Conservation (phyloP, 192 early-diverging fungal species). For the Backusella macrospora region DNA sequence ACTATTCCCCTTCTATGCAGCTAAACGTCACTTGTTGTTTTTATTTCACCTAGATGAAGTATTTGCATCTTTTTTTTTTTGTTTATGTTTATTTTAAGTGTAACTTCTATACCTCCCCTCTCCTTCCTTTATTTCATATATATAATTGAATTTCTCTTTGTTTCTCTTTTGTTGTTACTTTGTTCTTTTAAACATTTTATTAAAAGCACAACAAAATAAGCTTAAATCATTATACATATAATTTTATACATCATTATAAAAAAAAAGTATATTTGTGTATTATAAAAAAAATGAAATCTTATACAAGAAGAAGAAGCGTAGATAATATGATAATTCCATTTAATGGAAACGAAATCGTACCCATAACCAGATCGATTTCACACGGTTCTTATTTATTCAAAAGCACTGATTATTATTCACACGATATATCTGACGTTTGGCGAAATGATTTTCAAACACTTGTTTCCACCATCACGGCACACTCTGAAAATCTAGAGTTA, state of each 20-base stretch:
- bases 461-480: conserved; percentile 24
- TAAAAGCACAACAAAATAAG: background rate
- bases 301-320: background rate
- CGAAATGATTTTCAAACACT: conserved; percentile 28
- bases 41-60: conserved; percentile 14
- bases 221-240: background rate
- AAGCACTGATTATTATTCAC: background rate
- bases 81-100: background rate
- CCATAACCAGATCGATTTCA: background rate
- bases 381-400: background rate
- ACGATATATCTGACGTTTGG: conserved; percentile 18
- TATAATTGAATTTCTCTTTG: background rate
- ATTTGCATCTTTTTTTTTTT: background rate
- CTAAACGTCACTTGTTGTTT: conserved; percentile 16
- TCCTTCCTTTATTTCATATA: conserved; percentile 10
- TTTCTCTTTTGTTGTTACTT: conserved; percentile 2
- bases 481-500: conserved; percentile 37
- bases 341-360: background rate
- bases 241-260: background rate
- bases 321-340: background rate
- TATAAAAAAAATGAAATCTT: background rate
- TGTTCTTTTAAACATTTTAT: background rate
- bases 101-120: background rate
- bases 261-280: background rate
- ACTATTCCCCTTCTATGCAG: conserved; percentile 14